Conservation (phyloP, 2,329 filamentous ascomycete genomes). For the Microsporum canis region DNA sequence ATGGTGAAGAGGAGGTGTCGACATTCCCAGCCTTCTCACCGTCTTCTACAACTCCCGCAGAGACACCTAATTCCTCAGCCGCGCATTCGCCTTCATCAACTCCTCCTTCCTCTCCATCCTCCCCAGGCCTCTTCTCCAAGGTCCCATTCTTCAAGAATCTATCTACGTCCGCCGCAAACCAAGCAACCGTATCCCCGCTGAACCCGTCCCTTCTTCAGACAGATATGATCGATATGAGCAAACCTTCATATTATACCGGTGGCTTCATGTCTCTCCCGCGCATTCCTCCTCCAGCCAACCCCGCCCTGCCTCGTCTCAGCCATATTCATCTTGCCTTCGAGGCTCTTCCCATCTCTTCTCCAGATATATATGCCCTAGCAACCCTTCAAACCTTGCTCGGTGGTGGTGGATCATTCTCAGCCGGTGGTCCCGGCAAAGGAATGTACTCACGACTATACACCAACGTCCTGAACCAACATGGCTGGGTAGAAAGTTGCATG, state of each 20-base stretch:
- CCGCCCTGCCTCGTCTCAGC: constrained; percentile 67
- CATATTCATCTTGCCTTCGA: constrained; percentile 96
- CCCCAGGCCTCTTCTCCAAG: constrained; percentile 61
- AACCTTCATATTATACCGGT: constrained; percentile 76
- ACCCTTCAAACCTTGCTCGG: constrained; percentile 92
- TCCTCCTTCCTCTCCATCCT: constrained; percentile 17
- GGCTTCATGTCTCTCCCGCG: constrained; percentile 79
- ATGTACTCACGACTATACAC: constrained; percentile 99
- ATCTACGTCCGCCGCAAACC: constrained; percentile 58
- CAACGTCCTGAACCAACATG: constrained; percentile 93
- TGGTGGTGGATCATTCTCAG: constrained; percentile 91
- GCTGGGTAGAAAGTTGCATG: constrained; percentile 91
- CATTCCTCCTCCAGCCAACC: constrained; percentile 65
- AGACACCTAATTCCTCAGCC: constrained; percentile 20
- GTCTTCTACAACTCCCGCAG: constrained; percentile 28
- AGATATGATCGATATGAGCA: constrained; percentile 46
- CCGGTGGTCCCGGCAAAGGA: constrained; percentile 91
- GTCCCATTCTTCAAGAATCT: constrained; percentile 86
- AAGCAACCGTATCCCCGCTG: constrained; percentile 44
- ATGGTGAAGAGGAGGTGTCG: constrained; percentile 22
- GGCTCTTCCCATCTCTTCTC: constrained; percentile 75
- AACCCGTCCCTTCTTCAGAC: constrained; percentile 37
- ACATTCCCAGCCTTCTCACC: constrained; percentile 27
- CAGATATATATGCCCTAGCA: constrained; percentile 92
- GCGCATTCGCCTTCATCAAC: constrained; percentile 20